Conservation (phyloP, 495 filamentous ascomycete species). For the Apiosordaria backusii region DNA sequence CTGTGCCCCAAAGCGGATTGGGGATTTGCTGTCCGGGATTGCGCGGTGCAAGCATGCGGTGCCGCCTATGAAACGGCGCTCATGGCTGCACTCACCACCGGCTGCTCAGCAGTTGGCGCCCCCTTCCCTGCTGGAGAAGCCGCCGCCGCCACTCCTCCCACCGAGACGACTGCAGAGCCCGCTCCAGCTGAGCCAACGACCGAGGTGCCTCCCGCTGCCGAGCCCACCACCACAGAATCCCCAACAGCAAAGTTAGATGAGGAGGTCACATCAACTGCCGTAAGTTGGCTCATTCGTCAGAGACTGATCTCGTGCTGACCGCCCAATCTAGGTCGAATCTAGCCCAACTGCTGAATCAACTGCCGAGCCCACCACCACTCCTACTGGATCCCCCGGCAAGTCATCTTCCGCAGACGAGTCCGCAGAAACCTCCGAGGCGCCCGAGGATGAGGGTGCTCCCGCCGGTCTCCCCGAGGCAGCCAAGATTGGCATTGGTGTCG, state of each 20-base stretch:
- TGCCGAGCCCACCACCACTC: conserved; percentile 12
- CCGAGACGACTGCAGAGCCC: conserved; percentile 2
- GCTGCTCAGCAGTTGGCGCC: background rate
- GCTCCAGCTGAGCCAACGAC: background rate
- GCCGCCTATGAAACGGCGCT: background rate
- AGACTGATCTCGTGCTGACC: background rate
- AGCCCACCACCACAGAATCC: conserved; percentile 1
- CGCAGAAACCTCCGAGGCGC: conserved; percentile 9
- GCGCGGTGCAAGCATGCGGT: conserved; percentile 23
- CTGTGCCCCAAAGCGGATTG: conserved; percentile 29
- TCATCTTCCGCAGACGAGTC: conserved; percentile 20
- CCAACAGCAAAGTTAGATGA: background rate
- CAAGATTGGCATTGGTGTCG: conserved; percentile 45
- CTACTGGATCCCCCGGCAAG: conserved; percentile 9
- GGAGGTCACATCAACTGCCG: background rate
- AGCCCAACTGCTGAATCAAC: conserved; percentile 9
- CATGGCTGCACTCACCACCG: background rate
- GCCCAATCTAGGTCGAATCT: background rate
- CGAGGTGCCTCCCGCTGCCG: background rate
- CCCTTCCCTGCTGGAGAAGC: background rate
- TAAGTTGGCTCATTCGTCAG: background rate
- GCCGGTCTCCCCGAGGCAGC: conserved; percentile 32
- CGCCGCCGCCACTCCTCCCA: background rate
- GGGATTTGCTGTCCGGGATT: conserved; percentile 19
- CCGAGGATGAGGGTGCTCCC: background rate